Evolutionary conservation across 495 filamentous ascomycete genomes (phyloP), one percentile per base, ranked within the genome.

Genomic region (Tuber borchii): DNA sequence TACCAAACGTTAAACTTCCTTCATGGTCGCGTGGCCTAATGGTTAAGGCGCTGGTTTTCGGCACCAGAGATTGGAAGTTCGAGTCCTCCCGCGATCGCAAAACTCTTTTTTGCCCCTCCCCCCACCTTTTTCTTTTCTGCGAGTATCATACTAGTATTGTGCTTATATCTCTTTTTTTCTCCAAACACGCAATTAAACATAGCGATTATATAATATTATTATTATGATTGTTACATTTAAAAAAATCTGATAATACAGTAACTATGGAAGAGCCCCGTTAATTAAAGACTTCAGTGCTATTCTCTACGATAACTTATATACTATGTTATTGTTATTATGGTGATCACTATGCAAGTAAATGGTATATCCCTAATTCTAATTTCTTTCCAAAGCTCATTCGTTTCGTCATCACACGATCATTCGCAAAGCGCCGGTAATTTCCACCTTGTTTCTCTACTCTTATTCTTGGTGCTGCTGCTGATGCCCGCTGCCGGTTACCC

Each of bases 21-120:
- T 37, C 26, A 65, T 31, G 83, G 83, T 76, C 82, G 77, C 76
- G 84, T 85, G 83, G 85, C 85, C 83, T 86, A 85, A 86, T 86
- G 85, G 85, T 85, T 84, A 86, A 86, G 84, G 85, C 85, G 85
- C 82, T 83, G 84, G 85, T 85, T 86, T 86, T 86, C 85, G 85
- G 85, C 70, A 83, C 84, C 83, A 83, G 82, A 86, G 85, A 86
- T 85, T 86, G 81, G 81, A 85, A 77, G 85, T 86, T 86, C 85
- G 84, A 86, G 84, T 86, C 85, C 78, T 83, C 80, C 76, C 84
- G 76, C 73, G 83, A 78, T 85, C 84, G 84, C 37, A 39, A 39
- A 14, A 71, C 34, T 34, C 71, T 77, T 79, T 76, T 39, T n/a
- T 34, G 8, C 9, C 20, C 14, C 26, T n/a, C n/a, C n/a, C n/a